These are phyloP conservation scores for Crataegus laevigata DNA, from an alignment of 306 rosid species.

Conservation along the genomic window DNA sequence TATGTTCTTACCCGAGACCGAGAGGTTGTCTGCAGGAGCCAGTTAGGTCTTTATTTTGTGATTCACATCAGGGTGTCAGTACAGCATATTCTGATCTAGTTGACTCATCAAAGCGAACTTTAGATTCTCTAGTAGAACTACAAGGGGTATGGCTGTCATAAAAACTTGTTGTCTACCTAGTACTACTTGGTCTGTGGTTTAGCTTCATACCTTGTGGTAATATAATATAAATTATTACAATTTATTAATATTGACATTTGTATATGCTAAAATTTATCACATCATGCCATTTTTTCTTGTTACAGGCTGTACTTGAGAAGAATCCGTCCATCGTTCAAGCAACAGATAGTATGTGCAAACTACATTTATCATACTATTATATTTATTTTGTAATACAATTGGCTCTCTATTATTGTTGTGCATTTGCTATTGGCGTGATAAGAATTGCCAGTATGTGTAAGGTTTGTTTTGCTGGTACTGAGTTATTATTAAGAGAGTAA, in stretches of 20 bases:
- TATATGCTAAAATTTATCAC: background rate
- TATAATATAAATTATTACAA: background rate
- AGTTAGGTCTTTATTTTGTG: slow-evolving; percentile 42
- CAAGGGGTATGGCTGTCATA: slow-evolving; percentile 50
- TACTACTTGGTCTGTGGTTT: background rate
- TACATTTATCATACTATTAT: too few species aligned
- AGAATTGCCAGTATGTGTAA: background rate
- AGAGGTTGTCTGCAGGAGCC: slow-evolving; percentile 83
- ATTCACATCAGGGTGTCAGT: too few species aligned
- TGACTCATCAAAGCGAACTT: slow-evolving; percentile 56
- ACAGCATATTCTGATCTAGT: slow-evolving; percentile 57
- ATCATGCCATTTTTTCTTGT: slow-evolving; percentile 11
- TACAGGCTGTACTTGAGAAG: slow-evolving; percentile 10
- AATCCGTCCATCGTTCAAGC: too few species aligned
- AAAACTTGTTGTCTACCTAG: background rate
- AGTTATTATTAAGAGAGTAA: background rate
- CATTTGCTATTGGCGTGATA: background rate
- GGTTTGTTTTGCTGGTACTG: background rate
- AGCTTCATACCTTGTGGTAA: background rate
- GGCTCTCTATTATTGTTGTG: background rate
- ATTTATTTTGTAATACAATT: background rate
- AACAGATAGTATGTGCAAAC: too few species aligned
- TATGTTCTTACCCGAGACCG: too few species aligned
- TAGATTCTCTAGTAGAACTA: slow-evolving; percentile 71
- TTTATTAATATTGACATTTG: background rate